Conservation (phyloP, 768 basidiomycete genomes). For the Boletus sp. region DNA sequence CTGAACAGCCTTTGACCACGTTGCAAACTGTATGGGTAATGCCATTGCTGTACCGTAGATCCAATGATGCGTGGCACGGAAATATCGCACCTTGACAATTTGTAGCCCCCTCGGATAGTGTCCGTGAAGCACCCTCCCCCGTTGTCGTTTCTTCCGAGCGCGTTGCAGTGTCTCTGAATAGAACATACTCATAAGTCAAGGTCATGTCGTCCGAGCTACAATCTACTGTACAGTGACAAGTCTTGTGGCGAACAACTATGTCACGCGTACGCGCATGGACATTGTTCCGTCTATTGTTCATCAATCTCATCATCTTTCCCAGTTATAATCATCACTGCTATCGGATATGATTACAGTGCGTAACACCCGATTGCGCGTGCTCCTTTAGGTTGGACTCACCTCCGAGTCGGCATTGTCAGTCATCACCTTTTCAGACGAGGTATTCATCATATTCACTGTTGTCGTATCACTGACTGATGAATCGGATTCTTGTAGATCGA, state of each 20-base stretch:
- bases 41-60: no score
- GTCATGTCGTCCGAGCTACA: not conserved
- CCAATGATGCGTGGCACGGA: no score
- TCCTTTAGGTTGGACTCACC: not conserved
- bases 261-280: not conserved
- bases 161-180: no score
- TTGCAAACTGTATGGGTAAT: no score
- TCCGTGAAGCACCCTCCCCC: no score
- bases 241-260: not conserved
- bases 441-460: not conserved
- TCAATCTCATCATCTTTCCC: not conserved
- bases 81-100: no score
- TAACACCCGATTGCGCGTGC: no score
- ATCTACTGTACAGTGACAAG: not conserved
- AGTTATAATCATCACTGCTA: constrained; percentile 4
- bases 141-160: not conserved
- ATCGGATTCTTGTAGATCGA: not conserved
- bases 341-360: constrained; percentile 10
- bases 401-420: not conserved
- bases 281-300: no score
- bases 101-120: no score
- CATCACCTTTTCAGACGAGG: constrained; percentile 10
- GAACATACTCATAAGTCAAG: not conserved
- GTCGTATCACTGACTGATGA: not conserved
- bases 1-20: no score